Base-by-base conservation (phyloP, 306 rosid species). In the Gynostemma pentaphyllum region DNA sequence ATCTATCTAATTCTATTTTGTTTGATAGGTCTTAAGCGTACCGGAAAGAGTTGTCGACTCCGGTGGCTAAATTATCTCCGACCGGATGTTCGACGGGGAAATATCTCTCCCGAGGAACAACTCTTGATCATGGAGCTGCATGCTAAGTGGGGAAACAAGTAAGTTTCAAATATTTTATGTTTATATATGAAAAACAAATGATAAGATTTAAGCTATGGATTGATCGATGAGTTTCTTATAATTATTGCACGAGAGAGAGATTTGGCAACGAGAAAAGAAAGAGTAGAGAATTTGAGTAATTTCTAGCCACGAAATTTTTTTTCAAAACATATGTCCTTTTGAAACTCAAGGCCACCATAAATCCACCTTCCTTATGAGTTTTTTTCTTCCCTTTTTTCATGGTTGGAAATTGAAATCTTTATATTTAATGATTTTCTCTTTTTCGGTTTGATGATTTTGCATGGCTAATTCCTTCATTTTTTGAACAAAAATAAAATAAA, bases 71-170 rank as follows among this genome's bases (percentile, higher is more conserved):
- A 94, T 74, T 94, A 94, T 68, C 94, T 94, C 15, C 95, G 97
- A 34, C 99, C 97, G 0, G 97, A 94, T 53, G 90, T 94, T 34
- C 82, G 97, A 61, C 78, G 99, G 74, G 99, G 99, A 9, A 92
- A 92, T 68, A 92, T 92, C 72, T 88, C 99, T 28, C 74, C 87
- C 0, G 99, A 92, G 67, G 99, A 92, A 70, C 94, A 88, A 32
- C 96, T 86, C 36, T 61, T 88, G 79, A 92, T 92, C 73, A 80
- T 92, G 86, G 99, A 92, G 11, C 84, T 92, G 68, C 99, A 92
- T 75, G 73, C 95, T 32, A 92, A 92, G 73, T 92, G 95, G 96
- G 99, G 99, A 70, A 92, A 92, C 75, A 88, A 95, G 99, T 92
- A 67, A 71, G 66, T 41, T 47, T 32, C 12, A 60, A 54, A 18